Base-by-base conservation (phyloP, 768 basidiomycete genomes). In the Trametes maxima region DNA sequence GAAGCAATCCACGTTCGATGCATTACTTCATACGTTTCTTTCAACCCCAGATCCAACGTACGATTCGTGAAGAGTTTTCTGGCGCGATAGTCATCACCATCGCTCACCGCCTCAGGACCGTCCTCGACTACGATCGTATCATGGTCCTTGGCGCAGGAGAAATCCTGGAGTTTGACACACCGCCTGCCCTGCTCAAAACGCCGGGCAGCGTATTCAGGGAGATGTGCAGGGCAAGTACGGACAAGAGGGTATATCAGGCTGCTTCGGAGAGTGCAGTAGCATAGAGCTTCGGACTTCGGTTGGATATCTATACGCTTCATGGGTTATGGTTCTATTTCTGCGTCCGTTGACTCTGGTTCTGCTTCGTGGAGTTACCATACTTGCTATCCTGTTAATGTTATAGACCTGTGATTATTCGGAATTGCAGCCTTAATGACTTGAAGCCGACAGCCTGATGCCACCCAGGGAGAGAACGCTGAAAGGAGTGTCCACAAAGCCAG, bases 61-160 rank as follows among this genome's bases (percentile, higher is more conserved):
- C 89, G 0, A 86, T 92, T 36, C 81, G 88, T 28, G 85, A 89
- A 67, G 89, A 91, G 71, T 82, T 94, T 54, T 72, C 79, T 1
- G 80, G 82, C 12, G 83, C 88, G 0, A 87, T 92, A 19, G 86
- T 94, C 19, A 82, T 95, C 39, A 92, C 90, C 10, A 93, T 94
- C 58, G 93, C 93, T 3, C 92, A 93, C 75, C 78, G 89, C 14
- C 76, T 92, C 21, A 85, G 85, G 69, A 92, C 90, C 0, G 84
- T 92, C 57, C 85, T 92, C 62, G 86, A 92, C 72, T 85, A 91
- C 72, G 85, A 87, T 74, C 78, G 86, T 14, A 78, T 94, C 67
- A 75, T 92, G 66, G 88, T 93, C n/a, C 74, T 92, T 21, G 87
- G 86, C 54, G 79, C 82, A 17, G 92, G 92, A 1, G 78, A 82